phyloP scores from a whole-genome alignment of 1,284 basidiomycete species.

The Cystobasidium slooffiae region DNA sequence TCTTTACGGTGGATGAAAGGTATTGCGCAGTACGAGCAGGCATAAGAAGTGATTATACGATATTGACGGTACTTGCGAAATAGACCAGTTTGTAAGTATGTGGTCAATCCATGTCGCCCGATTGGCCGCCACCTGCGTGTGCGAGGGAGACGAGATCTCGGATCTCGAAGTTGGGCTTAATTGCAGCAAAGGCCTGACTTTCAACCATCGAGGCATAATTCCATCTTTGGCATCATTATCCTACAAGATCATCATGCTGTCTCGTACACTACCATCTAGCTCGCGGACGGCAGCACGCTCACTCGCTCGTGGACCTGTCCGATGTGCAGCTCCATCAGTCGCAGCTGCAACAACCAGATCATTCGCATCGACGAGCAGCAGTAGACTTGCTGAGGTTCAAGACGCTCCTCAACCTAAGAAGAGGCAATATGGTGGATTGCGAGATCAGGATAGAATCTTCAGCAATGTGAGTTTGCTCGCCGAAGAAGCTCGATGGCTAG shows the following conservation, averaged over 20 bases:
- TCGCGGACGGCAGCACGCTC: constrained; percentile 25
- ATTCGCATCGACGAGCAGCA: constrained; percentile 33
- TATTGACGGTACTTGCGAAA: no score
- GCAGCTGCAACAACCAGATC: constrained; percentile 6
- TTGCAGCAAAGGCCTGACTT: no score
- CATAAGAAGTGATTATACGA: no score
- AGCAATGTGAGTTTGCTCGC: constrained; percentile 60
- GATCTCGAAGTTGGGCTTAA: no score
- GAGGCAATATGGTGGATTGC: constrained; percentile 69
- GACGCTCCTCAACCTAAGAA: constrained; percentile 43
- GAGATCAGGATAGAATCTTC: constrained; percentile 76
- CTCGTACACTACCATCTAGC: constrained; percentile 27
- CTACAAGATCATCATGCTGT: constrained; percentile 9
- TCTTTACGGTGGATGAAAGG: no score
- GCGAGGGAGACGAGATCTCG: no score
- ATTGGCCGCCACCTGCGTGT: no score
- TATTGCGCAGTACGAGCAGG: no score
- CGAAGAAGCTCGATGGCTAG: no score
- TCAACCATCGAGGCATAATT: no score
- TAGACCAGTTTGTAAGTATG: no score
- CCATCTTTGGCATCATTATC: neutral
- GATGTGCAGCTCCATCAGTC: neutral
- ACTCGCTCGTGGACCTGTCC: neutral
- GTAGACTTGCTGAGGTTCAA: constrained; percentile 48
- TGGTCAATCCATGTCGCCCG: no score